phyloP scores from a whole-genome alignment of 2,329 filamentous ascomycete species.

The Cladobotryum protrusum region DNA sequence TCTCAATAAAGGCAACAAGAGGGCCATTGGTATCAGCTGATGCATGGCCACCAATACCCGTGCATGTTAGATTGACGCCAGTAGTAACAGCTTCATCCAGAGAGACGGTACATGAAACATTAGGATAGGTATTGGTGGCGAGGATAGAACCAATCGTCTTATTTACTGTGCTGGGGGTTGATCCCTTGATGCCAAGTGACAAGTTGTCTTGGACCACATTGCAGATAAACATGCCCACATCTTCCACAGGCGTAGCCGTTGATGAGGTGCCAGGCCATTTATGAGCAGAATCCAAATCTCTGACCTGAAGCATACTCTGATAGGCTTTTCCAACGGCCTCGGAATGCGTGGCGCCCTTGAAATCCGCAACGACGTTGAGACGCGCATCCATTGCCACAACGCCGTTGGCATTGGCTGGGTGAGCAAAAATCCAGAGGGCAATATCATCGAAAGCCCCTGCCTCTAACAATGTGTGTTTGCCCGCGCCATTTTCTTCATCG shows the following conservation, averaged over 20 bases:
- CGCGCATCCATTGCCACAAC: conserved; percentile 1
- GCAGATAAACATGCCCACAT: background rate
- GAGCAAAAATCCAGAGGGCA: conserved; percentile 24
- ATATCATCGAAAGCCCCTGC: conserved; percentile 21
- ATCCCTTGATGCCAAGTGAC: background rate
- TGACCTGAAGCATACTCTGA: background rate
- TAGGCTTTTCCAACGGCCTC: background rate
- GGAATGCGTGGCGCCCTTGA: background rate
- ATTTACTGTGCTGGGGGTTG: background rate
- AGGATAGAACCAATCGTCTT: background rate
- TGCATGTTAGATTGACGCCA: background rate
- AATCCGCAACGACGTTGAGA: background rate
- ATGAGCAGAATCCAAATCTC: background rate
- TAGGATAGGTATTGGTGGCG: background rate
- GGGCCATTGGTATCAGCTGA: background rate
- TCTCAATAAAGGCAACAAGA: background rate
- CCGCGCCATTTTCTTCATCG: conserved; percentile 37
- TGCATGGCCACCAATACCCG: background rate
- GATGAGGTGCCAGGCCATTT: background rate
- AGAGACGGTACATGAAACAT: background rate
- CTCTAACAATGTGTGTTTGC: conserved; percentile 25
- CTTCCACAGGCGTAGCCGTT: background rate
- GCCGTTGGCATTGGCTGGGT: conserved; percentile 13
- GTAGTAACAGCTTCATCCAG: background rate
- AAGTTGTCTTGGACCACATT: background rate